Evolutionary conservation across 2,329 filamentous ascomycete species (phyloP).

Genomic region (Didymellaceae sp.): DNA sequence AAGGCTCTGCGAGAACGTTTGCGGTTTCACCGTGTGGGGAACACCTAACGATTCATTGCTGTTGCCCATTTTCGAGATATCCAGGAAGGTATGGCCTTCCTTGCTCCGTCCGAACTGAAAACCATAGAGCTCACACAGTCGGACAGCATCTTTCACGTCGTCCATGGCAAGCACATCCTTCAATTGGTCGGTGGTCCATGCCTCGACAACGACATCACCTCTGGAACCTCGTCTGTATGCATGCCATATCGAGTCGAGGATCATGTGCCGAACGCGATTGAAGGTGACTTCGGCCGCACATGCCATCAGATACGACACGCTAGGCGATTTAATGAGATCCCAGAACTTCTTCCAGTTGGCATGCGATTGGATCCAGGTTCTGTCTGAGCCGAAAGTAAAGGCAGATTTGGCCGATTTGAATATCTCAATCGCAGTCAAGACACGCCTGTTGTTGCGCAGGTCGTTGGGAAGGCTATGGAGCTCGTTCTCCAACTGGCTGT

Average conservation of each 20-base stretch:
- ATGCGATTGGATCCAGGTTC: slow-evolving; percentile 62
- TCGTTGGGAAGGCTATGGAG: slow-evolving; percentile 62
- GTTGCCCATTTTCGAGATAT: slow-evolving; percentile 57
- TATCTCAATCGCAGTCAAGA: slow-evolving; percentile 64
- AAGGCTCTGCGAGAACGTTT: slow-evolving; percentile 59
- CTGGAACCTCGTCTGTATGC: slow-evolving; percentile 61
- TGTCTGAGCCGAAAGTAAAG: slow-evolving; percentile 58
- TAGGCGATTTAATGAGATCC: slow-evolving; percentile 60
- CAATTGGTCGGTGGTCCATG: slow-evolving; percentile 63
- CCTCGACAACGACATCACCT: slow-evolving; percentile 54
- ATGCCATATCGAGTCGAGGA: slow-evolving; percentile 62
- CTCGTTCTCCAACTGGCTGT: slow-evolving; percentile 60
- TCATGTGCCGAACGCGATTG: slow-evolving; percentile 62
- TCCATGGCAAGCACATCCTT: slow-evolving; percentile 63
- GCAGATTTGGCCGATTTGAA: slow-evolving; percentile 63
- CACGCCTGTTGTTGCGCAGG: slow-evolving; percentile 58
- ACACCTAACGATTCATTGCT: slow-evolving; percentile 28
- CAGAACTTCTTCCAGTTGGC: slow-evolving; percentile 66
- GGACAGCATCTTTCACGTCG: slow-evolving; percentile 58
- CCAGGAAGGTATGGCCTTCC: slow-evolving; percentile 58
- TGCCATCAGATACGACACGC: slow-evolving; percentile 67
- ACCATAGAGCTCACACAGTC: slow-evolving; percentile 62
- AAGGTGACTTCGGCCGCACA: slow-evolving; percentile 70
- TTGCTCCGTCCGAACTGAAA: slow-evolving; percentile 57
- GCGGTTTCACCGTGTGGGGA: slow-evolving; percentile 48